Conservation (phyloP, 73 alveolate genomes). For the Tetrahymena thermophila region DNA sequence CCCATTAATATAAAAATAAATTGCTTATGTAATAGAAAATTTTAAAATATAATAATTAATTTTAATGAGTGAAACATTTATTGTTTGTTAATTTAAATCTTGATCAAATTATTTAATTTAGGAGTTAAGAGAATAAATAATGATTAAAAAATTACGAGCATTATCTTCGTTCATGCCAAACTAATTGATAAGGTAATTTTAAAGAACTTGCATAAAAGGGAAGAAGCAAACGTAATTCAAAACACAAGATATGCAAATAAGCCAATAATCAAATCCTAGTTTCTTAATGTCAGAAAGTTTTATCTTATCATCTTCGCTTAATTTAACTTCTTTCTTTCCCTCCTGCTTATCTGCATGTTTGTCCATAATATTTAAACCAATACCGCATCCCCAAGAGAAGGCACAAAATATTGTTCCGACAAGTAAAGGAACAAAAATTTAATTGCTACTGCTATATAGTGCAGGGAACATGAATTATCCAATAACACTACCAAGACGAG, state of each 20-base stretch:
- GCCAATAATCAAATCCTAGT: constrained; percentile 62
- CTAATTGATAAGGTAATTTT: constrained; percentile 32
- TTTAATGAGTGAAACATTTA: too few relatives aligned
- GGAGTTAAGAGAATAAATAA: constrained; percentile 27
- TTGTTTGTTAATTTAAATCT: too few relatives aligned
- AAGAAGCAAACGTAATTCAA: constrained; percentile 59
- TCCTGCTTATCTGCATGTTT: constrained; percentile 37
- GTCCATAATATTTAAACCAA: constrained; percentile 46
- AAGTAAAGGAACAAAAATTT: constrained; percentile 50
- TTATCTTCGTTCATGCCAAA: constrained; percentile 41
- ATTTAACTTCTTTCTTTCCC: constrained; percentile 8
- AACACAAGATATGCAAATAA: constrained; percentile 55
- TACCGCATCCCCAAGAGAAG: constrained; percentile 45
- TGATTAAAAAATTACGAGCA: constrained; percentile 49
- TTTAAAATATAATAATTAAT: too few relatives aligned
- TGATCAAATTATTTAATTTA: too few relatives aligned
- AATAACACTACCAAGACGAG: constrained; percentile 73
- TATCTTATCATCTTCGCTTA: constrained; percentile 65
- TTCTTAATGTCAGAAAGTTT: constrained; percentile 61
- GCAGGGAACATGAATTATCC: constrained; percentile 13
- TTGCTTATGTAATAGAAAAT: too few relatives aligned
- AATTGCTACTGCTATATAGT: constrained; percentile 2
- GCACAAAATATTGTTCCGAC: constrained; percentile 52
- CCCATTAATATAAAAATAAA: too few relatives aligned
- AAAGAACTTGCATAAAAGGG: constrained; percentile 59